Evolutionary conservation across 2,329 filamentous ascomycete species (phyloP).

Genomic region (Gaeumannomyces sp.): DNA sequence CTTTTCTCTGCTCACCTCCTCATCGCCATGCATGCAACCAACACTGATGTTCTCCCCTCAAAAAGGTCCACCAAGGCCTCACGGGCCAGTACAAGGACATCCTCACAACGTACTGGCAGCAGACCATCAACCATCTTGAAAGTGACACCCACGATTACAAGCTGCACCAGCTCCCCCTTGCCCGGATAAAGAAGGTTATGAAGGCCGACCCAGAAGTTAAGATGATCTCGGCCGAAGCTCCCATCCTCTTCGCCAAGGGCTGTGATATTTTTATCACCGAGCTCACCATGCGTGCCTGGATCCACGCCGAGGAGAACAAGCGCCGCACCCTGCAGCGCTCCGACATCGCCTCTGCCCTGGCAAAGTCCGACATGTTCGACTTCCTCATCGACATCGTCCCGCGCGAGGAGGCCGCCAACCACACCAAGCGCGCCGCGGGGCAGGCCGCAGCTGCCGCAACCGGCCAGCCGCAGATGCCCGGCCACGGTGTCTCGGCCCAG

Average conservation of each 20-base stretch:
- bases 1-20: background rate
- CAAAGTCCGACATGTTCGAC: slow-evolving; percentile 99
- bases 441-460: slow-evolving; percentile 35
- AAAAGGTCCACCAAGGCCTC: slow-evolving; percentile 87
- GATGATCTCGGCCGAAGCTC: slow-evolving; percentile 98
- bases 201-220: slow-evolving; percentile 99
- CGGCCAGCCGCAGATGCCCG: slow-evolving; percentile 45
- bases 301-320: slow-evolving; percentile 98
- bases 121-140: slow-evolving; percentile 93
- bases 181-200: slow-evolving; percentile 99
- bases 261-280: slow-evolving; percentile 99
- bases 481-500: slow-evolving; percentile 46
- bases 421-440: slow-evolving; percentile 67
- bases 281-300: slow-evolving; percentile 98
- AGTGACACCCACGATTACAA: slow-evolving; percentile 97
- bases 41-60: slow-evolving; percentile 4
- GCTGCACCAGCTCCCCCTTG: slow-evolving; percentile 89
- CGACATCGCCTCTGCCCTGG: slow-evolving; percentile 90
- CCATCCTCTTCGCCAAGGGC: slow-evolving; percentile 95
- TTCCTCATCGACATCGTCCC: slow-evolving; percentile 99
- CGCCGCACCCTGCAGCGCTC: slow-evolving; percentile 88
- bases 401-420: slow-evolving; percentile 82
- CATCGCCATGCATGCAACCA: slow-evolving; percentile 1
- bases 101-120: slow-evolving; percentile 98
- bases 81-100: slow-evolving; percentile 93